Evolutionary conservation across 805 yeast genomes (phyloP).

Genomic region (Candida boleticola): DNA sequence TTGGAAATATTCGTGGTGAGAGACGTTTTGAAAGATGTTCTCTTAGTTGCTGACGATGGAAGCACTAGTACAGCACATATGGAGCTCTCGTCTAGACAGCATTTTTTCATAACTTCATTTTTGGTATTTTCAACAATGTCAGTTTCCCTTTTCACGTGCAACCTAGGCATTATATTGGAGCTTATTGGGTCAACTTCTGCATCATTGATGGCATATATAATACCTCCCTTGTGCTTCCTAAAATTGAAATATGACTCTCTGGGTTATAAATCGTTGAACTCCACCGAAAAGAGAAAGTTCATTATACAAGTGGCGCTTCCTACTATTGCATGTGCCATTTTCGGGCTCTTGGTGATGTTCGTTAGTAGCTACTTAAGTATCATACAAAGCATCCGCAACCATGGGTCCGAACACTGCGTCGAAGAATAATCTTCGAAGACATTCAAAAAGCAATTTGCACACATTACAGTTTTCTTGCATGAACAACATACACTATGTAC

Average conservation of each 20-base stretch:
- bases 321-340: slow-evolving; percentile 56
- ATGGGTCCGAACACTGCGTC: slow-evolving; percentile 51
- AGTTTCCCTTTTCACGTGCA: slow-evolving; percentile 77
- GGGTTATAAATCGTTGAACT: slow-evolving; percentile 26
- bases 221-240: slow-evolving; percentile 83
- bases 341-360: slow-evolving; percentile 77
- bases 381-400: slow-evolving; percentile 35
- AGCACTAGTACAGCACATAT: slow-evolving; percentile 32
- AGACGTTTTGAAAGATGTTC: slow-evolving; percentile 75
- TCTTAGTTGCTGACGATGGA: slow-evolving; percentile 15
- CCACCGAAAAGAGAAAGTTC: slow-evolving; percentile 25
- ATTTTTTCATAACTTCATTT: slow-evolving; percentile 61
- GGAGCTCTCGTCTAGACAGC: slow-evolving; percentile 48
- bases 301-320: slow-evolving; percentile 49
- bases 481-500: background rate
- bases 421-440: slow-evolving; percentile 18
- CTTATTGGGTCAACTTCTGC: slow-evolving; percentile 93
- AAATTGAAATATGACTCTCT: slow-evolving; percentile 52
- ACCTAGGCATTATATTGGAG: slow-evolving; percentile 85
- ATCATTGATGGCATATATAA: slow-evolving; percentile 84
- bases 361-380: slow-evolving; percentile 79
- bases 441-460: background rate
- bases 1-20: slow-evolving; percentile 87
- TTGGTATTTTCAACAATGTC: slow-evolving; percentile 70
- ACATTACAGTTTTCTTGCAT: too few relatives aligned